Percentiles rank a stretch among this genome's conserved stretches.
phyloP scores from a whole-genome alignment of 2,329 filamentous ascomycete genomes.

The Torrubiella hemipterigena region DNA sequence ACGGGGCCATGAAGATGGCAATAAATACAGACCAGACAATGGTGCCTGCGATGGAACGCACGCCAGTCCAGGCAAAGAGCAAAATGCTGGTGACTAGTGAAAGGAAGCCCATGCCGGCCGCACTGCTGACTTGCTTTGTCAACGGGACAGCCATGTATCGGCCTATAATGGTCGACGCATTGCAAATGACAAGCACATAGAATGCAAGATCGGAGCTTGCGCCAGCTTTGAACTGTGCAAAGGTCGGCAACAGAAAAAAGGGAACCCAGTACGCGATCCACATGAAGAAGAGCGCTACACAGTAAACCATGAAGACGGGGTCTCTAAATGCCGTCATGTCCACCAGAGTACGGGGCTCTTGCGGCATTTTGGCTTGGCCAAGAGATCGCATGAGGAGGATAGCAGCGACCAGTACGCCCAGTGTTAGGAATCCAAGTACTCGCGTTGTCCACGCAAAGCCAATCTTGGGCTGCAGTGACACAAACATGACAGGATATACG shows the following conservation, averaged over 20 bases:
- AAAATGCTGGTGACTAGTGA: background rate
- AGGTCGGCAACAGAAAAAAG: background rate
- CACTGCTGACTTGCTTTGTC: background rate
- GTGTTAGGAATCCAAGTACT: conserved; percentile 41
- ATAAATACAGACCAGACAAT: background rate
- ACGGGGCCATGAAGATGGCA: background rate
- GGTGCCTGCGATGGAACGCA: background rate
- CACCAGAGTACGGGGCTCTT: background rate
- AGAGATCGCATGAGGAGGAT: background rate
- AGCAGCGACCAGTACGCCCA: conserved; percentile 18
- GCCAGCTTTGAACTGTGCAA: background rate
- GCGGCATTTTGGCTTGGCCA: background rate
- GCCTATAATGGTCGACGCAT: background rate
- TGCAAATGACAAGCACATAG: background rate
- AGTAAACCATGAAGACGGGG: background rate
- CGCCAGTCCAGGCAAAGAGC: background rate
- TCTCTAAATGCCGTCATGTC: background rate
- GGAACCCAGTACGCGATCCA: background rate
- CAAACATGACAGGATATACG: conserved; percentile 41
- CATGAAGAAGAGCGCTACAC: background rate
- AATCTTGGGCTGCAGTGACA: conserved; percentile 32
- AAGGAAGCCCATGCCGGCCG: background rate
- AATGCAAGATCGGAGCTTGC: background rate
- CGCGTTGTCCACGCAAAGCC: conserved; percentile 50
- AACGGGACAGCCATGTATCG: background rate